Evolutionary conservation across 2,329 filamentous ascomycete genomes (phyloP), one percentile per base, ranked within the genome.

Genomic region (Pseudogymnoascus verrucosus): DNA sequence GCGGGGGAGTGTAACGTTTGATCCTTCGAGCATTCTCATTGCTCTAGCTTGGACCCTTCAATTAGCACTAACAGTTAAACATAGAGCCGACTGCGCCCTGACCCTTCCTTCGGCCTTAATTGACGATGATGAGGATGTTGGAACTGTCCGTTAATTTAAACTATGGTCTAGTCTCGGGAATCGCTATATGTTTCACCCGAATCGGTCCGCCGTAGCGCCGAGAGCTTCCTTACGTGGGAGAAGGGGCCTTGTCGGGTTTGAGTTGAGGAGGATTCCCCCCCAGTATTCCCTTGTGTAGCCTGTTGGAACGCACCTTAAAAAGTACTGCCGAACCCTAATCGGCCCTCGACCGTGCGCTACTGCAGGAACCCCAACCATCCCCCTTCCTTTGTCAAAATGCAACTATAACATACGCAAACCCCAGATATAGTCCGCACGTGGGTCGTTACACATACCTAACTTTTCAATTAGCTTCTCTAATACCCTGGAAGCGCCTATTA

Each of bases 331-430:
- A 57, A 57, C 47, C 7, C 47, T 57, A 34, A 57, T 57, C 47
- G 47, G 47, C 47, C 47, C 47, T 54, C 44, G 14, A 54, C 47
- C 47, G 26, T 54, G 47, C 47, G 47, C 47, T 57, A 57, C 47
- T 57, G 47, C 47, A 57, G 47, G 26, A 34, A 57, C 47, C 34
- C 26, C 26, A 57, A 12, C 47, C 26, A 34, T 57, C 11, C 8
- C 47, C 47, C 26, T 19, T 57, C 8, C 26, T 34, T 19, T 11
- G 47, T 57, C n/a, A 57, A 57, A 16, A 34, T 57, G 47, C n/a
- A 16, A 34, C 26, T 57, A 57, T 34, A 34, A 57, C 47, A 28
- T 57, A 31, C 26, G 16, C 26, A 57, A 57, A 57, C 26, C 26
- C 26, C 8, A 34, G 26, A 57, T 57, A 57, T 57, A 11, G 26